Conservation (phyloP, 2,329 filamentous ascomycete genomes). For the Magnaporthiopsis incrustans region DNA sequence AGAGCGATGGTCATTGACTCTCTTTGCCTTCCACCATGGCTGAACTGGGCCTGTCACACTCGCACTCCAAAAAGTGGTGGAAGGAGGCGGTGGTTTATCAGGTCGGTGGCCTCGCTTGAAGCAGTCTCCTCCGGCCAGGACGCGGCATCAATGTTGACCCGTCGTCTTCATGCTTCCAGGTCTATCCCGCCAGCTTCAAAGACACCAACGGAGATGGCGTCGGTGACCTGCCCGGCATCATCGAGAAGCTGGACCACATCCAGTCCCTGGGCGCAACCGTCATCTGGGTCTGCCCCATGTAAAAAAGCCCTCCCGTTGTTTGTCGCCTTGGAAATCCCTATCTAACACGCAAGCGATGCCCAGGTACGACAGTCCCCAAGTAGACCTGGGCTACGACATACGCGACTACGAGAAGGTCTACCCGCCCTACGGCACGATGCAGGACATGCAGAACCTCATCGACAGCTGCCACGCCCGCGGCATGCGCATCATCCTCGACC, state of each 20-base stretch:
- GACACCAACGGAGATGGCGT: conserved; percentile 53
- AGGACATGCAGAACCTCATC: conserved; percentile 56
- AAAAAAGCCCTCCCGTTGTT: not conserved
- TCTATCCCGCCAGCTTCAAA: conserved; percentile 52
- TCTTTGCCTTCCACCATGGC: not conserved
- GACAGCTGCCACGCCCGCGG: conserved; percentile 49
- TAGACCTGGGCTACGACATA: conserved; percentile 58
- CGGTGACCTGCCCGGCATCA: conserved; percentile 58
- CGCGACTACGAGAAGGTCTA: conserved; percentile 52
- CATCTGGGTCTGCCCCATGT: conserved; percentile 48
- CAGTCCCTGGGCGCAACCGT: conserved; percentile 52
- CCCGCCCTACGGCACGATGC: conserved; percentile 52
- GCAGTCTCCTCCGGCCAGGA: not conserved
- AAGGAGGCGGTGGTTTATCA: conserved; percentile 10
- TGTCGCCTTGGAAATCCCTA: not conserved
- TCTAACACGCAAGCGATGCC: not conserved
- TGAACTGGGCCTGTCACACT: not conserved
- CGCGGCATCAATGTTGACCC: no score
- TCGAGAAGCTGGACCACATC: conserved; percentile 57
- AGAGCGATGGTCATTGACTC: no score
- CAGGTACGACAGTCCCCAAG: conserved; percentile 40
- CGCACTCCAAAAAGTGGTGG: conserved; percentile 8
- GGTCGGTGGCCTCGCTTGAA: not conserved
- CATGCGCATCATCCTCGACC: conserved; percentile 65
- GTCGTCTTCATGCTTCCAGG: not conserved